Evolutionary conservation across 2,329 filamentous ascomycete species (phyloP), one percentile per base, ranked within the genome.

Genomic region (Coniochaeta sp.): DNA sequence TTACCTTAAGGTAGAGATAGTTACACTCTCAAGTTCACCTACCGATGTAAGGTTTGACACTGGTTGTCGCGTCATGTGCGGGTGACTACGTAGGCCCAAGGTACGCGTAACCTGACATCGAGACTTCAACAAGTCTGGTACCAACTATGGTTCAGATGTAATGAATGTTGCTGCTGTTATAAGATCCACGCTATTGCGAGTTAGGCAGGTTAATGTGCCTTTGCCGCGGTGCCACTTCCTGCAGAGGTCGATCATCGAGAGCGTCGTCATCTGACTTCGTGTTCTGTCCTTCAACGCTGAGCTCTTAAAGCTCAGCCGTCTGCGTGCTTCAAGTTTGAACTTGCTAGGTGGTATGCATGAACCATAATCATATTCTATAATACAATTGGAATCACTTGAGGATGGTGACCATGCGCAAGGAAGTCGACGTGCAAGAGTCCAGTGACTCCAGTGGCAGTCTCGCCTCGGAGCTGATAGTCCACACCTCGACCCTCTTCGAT

Each of bases 401-500:
- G 1, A 52, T 52, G 47, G 47, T 52, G 4, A 52, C 47, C 24
- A 50, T 50, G 22, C 19, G 44, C 6, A 50, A 28, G 22, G 22
- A 26, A 16, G 12, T n/a, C 14, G 14, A 19, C 6, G 3, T 26
- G 24, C 24, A 12, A 14, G 24, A 52, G 47, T 31, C 47, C 24
- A 52, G 14, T 22, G 47, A 52, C 47, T n/a, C 43, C 16, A n/a
- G 38, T 40, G 38, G 16, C 38, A 40, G 24, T 47, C 52, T 17
- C 2, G 16, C 54, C 8, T 34, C 54, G 19, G 38, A 38, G n/a
- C 16, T 57, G 22, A 57, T 31, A 19, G 38, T 57, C 54, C 54
- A 57, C 54, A 57, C 54, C 9, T 57, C 54, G 5, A 34, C 31
- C 2, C 54, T 57, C 54, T 57, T 57, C 54, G 54, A 57, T n/a